Conservation (phyloP, 139 green algal species). For the Picochlorum sp. region DNA sequence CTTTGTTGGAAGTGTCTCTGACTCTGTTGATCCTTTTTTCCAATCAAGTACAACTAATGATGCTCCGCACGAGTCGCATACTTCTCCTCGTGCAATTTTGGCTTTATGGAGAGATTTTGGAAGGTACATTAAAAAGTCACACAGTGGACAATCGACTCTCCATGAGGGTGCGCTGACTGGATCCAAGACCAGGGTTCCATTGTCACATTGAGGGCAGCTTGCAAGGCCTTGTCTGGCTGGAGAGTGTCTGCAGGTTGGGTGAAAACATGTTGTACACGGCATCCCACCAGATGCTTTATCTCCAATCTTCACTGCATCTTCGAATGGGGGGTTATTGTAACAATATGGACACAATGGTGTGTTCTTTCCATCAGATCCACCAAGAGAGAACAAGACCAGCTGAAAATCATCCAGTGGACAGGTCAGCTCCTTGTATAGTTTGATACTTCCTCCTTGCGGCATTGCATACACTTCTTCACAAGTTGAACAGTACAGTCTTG, state of each 20-base stretch:
- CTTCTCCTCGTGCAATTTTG: conserved; percentile 33
- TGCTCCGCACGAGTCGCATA: conserved; percentile 44
- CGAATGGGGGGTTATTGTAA: conserved; percentile 81
- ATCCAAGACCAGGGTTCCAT: conserved; percentile 69
- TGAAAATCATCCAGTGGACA: conserved; percentile 84
- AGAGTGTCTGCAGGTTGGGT: conserved; percentile 61
- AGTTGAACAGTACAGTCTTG: conserved; percentile 75
- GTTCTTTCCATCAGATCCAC: conserved; percentile 65
- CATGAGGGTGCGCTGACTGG: conserved; percentile 63
- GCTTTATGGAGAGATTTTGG: conserved; percentile 53
- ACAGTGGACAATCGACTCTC: conserved; percentile 76
- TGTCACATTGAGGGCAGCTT: conserved; percentile 52
- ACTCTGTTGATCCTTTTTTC: conserved; percentile 28
- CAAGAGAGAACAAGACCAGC: conserved; percentile 78
- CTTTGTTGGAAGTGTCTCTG: conserved; percentile 16
- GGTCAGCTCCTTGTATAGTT: conserved; percentile 73
- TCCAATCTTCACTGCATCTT: conserved; percentile 38
- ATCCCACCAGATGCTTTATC: conserved; percentile 52
- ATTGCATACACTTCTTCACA: conserved; percentile 81
- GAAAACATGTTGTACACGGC: conserved; percentile 69
- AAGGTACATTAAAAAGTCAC: conserved; percentile 77
- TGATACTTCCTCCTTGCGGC: conserved; percentile 68
- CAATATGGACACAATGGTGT: conserved; percentile 81
- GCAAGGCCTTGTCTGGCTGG: conserved; percentile 33
- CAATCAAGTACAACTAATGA: conserved; percentile 45